These are phyloP conservation scores for Hypoxylon lienhwacheense DNA, from an alignment of 495 filamentous ascomycete species.

Conservation along the genomic window DNA sequence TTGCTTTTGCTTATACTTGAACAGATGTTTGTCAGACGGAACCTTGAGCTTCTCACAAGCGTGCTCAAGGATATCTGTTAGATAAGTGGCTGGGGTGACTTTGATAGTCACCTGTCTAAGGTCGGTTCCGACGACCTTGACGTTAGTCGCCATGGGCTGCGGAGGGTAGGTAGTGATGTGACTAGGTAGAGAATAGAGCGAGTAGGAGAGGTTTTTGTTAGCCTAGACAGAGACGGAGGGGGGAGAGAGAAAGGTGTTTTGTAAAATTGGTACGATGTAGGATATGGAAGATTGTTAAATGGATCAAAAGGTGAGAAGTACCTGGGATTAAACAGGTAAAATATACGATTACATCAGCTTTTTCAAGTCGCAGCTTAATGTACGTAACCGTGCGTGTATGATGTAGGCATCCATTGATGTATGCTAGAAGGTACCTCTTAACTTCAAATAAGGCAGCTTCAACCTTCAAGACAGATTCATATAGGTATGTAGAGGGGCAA, in stretches of 20 bases:
- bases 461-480: no score
- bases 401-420: no score
- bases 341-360: slow-evolving; percentile 22
- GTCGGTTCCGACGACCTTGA: slow-evolving; percentile 81
- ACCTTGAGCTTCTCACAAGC: slow-evolving; percentile 79
- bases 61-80: slow-evolving; percentile 82
- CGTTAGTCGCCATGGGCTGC: slow-evolving; percentile 76
- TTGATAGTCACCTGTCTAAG: slow-evolving; percentile 76
- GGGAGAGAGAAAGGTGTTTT: no score
- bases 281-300: slow-evolving; percentile 20
- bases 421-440: no score
- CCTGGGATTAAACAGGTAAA: neutral
- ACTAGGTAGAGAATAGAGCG: neutral
- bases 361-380: neutral
- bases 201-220: no score
- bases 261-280: slow-evolving; percentile 2
- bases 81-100: slow-evolving; percentile 73
- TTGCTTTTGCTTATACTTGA: slow-evolving; percentile 88
- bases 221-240: neutral
- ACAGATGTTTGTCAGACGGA: slow-evolving; percentile 68
- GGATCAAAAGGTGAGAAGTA: neutral
- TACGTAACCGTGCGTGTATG: no score
- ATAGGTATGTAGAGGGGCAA: slow-evolving; percentile 30
- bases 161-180: slow-evolving; percentile 1
- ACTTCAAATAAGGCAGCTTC: no score